Evolutionary conservation across 1,284 basidiomycete genomes (phyloP).

Genomic region (Testicularia cyperi): DNA sequence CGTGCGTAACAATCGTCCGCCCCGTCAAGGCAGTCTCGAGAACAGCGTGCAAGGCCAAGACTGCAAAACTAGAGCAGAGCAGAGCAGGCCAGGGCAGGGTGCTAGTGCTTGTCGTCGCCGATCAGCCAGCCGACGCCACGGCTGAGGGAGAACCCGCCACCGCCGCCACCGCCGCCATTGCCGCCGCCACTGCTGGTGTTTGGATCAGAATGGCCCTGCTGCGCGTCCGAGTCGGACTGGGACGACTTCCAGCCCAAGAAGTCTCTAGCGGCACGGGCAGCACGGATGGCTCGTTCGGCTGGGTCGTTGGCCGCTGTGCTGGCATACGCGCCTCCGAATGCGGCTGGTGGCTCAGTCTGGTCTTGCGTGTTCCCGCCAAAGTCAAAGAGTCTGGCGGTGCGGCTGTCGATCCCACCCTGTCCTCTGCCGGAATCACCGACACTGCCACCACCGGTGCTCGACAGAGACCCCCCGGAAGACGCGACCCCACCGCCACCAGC

Average conservation of each 20-base stretch:
- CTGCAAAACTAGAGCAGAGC: no score
- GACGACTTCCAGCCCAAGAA: slow-evolving; percentile 36
- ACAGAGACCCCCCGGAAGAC: no score
- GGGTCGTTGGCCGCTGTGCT: slow-evolving; percentile 6
- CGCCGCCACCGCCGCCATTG: neutral
- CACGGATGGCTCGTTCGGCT: slow-evolving; percentile 23
- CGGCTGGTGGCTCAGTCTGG: neutral
- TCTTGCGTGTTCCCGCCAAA: slow-evolving; percentile 17
- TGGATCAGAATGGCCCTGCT: no score
- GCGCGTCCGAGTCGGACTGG: neutral
- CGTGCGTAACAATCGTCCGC: no score
- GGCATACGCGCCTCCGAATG: slow-evolving; percentile 3
- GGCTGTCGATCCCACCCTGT: neutral
- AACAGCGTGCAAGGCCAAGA: no score
- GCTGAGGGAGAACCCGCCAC: slow-evolving; percentile 28
- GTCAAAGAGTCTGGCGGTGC: slow-evolving; percentile 31
- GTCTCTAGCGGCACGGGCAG: slow-evolving; percentile 32
- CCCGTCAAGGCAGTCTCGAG: no score
- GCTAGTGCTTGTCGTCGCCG: slow-evolving; percentile 20
- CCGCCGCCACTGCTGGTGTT: no score
- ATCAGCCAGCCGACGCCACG: slow-evolving; percentile 35
- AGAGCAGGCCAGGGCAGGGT: no score
- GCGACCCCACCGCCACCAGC: no score
- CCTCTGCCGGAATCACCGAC: neutral
- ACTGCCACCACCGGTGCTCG: neutral